Evolutionary conservation across 2,329 filamentous ascomycete species (phyloP), one percentile per base, ranked within the genome.

Genomic region (Fusarium coicis): DNA sequence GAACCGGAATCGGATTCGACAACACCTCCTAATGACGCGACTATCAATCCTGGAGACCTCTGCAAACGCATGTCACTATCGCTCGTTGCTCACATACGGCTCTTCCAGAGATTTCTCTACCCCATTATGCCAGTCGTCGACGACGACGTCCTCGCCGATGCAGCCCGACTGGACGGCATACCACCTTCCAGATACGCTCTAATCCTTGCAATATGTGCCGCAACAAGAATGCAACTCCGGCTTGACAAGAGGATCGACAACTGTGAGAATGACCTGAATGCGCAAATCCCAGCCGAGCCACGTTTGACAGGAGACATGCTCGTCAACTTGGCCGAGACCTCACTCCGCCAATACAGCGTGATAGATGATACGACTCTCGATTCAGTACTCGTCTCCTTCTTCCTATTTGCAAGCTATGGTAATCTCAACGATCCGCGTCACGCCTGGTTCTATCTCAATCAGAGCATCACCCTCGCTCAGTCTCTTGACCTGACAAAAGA

Each of bases 371-470:
- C 66, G 12, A 75, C 57, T 1, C 67, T 81, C 6, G 78, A 81
- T 12, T 79, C 80, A 4, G 63, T 80, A 4, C 39, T 81, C 4
- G 68, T 73, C 1, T 80, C 78, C 0, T 81, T 80, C 36, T 81
- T 81, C 23, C 60, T 81, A 0, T 80, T 80, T 43, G 76, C 78
- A 0, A 76, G 76, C 21, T 79, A 81, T 30, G 79, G 78, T 3
- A 80, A 81, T 28, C 69, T 78, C 10, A 67, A 80, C 23, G 78
- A 80, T 21, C 54, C 71, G 0, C 66, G 74, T 0, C 78, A 78
- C 36, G 79, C 80, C 1, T 80, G 76, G 75, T 81, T 80, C 32
- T 81, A 80, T 50, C 72, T 81, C 4, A 80, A 79, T n/a, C 79
- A 81, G 43, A 78, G 76, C 21, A 80, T 80, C 8, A 77, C 75